Evolutionary conservation across 371 early-diverging fungal species (phyloP).

Genomic region (Mucor racemosus): DNA sequence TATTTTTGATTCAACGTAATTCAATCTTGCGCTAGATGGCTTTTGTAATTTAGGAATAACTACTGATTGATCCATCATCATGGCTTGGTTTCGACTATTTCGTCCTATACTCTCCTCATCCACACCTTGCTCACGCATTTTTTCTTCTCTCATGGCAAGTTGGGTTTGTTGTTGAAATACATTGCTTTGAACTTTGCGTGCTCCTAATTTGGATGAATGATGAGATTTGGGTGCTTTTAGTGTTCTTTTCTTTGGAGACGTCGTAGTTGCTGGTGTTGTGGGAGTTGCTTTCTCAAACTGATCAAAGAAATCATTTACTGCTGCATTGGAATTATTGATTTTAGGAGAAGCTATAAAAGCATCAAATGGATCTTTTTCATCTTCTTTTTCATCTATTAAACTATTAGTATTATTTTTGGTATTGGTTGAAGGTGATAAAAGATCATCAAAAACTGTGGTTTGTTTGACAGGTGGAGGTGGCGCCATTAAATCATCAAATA

Average conservation of each 20-base stretch:
- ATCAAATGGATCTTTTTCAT: not conserved
- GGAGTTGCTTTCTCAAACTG: slow-evolving; percentile 9
- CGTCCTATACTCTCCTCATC: slow-evolving; percentile 19
- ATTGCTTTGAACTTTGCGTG: slow-evolving; percentile 26
- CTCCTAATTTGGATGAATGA: slow-evolving; percentile 20
- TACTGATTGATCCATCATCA: not conserved
- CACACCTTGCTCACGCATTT: slow-evolving; percentile 14
- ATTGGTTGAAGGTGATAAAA: slow-evolving; percentile 1
- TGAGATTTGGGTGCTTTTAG: slow-evolving; percentile 12
- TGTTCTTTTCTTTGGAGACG: slow-evolving; percentile 2
- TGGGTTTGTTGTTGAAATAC: slow-evolving; percentile 29
- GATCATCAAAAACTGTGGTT: slow-evolving; percentile 8
- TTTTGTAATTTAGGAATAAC: slow-evolving; percentile 23
- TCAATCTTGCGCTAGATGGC: slow-evolving; percentile 5
- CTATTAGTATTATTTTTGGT: not conserved
- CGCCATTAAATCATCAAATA: slow-evolving; percentile 20
- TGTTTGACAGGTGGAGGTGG: not conserved
- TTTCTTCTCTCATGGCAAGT: slow-evolving; percentile 20
- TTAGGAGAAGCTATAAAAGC: not conserved
- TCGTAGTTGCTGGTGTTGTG: not conserved
- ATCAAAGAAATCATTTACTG: slow-evolving; percentile 23
- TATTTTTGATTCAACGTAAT: not conserved
- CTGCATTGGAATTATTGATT: slow-evolving; percentile 1
- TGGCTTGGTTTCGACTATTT: slow-evolving; percentile 3
- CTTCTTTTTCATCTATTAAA: not conserved